A percentile compares a stretch with the other conserved stretches of the same genome.
Conservation (phyloP, 2,329 filamentous ascomycete species). For the Colletotrichum lindemuthianum region DNA sequence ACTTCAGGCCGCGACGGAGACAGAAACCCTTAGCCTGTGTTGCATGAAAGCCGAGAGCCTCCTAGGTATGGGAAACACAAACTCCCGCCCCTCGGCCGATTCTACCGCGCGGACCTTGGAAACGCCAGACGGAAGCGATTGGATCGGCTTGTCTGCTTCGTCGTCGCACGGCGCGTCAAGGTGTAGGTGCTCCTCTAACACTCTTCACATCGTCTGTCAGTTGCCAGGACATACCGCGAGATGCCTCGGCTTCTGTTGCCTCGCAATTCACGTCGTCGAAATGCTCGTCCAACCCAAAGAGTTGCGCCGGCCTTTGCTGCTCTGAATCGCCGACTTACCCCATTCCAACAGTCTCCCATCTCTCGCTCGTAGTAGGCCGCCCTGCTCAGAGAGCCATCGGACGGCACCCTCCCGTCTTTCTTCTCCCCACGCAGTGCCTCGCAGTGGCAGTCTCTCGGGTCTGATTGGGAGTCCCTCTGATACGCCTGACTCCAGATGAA, state of each 20-base stretch:
- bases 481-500: conserved; percentile 12
- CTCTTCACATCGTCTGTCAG: conserved; percentile 11
- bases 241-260: conserved; percentile 1
- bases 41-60: background rate
- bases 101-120: conserved; percentile 10
- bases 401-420: too few species aligned
- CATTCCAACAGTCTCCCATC: too few species aligned
- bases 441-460: background rate
- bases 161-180: conserved; percentile 29
- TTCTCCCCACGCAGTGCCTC: background rate
- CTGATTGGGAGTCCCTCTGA: background rate
- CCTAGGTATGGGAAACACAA: background rate
- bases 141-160: background rate
- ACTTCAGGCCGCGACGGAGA: conserved; percentile 9
- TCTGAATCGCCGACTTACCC: too few species aligned
- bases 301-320: background rate
- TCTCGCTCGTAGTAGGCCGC: too few species aligned
- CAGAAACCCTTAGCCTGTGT: background rate
- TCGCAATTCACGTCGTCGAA: conserved; percentile 30
- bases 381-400: too few species aligned
- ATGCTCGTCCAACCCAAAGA: background rate
- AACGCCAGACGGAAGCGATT: conserved; percentile 22
- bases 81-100: conserved; percentile 21
- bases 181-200: conserved; percentile 9
- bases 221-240: background rate